These are phyloP conservation scores for Ulmus americana DNA, from an alignment of 331 rosid genomes.

Conservation along the genomic window DNA sequence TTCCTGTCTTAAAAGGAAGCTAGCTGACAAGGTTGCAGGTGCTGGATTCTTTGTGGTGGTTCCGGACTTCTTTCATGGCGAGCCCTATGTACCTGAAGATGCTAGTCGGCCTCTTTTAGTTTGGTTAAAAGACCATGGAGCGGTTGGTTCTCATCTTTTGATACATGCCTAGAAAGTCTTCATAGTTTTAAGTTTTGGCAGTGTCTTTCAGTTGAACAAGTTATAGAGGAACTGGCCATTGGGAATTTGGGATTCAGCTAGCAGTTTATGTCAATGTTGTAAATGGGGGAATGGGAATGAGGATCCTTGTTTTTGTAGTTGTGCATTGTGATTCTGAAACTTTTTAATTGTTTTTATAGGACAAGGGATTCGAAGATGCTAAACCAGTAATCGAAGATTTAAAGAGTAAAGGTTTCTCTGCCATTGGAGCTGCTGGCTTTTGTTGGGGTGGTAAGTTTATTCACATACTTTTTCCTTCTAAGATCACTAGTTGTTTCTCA, in stretches of 20 bases:
- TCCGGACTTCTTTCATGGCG: slow-evolving; percentile 25
- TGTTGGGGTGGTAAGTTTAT: slow-evolving; percentile 74
- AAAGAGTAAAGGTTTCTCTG: slow-evolving; percentile 51
- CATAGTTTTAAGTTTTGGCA: no score
- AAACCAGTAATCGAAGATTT: slow-evolving; percentile 53
- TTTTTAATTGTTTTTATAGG: slow-evolving; percentile 31
- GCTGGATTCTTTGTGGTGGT: slow-evolving; percentile 29
- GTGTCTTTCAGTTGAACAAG: no score
- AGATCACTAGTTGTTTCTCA: no score
- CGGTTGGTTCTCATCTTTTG: slow-evolving; percentile 9
- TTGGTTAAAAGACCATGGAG: slow-evolving; percentile 22
- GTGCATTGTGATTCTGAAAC: not conserved
- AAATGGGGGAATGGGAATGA: no score
- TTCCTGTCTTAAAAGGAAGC: slow-evolving; percentile 21
- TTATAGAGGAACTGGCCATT: no score
- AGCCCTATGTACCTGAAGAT: slow-evolving; percentile 21
- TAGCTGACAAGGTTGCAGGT: slow-evolving; percentile 28
- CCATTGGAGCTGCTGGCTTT: slow-evolving; percentile 59
- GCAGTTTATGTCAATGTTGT: no score
- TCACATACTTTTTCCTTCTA: not conserved
- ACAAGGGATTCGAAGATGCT: slow-evolving; percentile 44
- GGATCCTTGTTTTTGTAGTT: no score
- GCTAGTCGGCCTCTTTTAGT: not conserved
- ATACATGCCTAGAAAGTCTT: no score
- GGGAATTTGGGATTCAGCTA: no score